Percentiles rank a stretch among this genome's conserved stretches.
Conservation (phyloP, 2,329 filamentous ascomycete species). For the Verruconis gallopava region DNA sequence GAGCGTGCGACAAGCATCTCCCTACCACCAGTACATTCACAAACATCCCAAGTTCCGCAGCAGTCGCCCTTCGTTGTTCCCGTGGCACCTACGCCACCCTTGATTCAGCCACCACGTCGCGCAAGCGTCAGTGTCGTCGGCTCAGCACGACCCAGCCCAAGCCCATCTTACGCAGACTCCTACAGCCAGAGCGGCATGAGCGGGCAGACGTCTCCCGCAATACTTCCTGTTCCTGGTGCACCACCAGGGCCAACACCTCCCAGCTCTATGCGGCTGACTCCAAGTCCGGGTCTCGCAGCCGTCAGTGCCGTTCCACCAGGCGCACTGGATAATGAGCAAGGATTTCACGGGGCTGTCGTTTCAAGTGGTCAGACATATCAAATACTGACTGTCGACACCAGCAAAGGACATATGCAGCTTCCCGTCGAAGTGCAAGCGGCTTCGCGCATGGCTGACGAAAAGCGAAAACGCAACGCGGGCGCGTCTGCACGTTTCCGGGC, state of each 20-base stretch:
- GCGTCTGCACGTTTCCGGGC: conserved; percentile 73
- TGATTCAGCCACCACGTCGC: not conserved
- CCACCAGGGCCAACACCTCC: conserved; percentile 5
- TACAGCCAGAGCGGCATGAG: conserved; percentile 9
- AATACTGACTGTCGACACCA: conserved; percentile 41
- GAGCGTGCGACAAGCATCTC: no score
- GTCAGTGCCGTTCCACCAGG: conserved; percentile 2
- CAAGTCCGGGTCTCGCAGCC: conserved; percentile 2
- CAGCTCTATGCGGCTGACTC: not conserved
- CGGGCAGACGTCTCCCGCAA: conserved; percentile 8
- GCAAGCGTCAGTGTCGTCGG: conserved; percentile 9
- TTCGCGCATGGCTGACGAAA: conserved; percentile 73
- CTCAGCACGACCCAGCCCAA: conserved; percentile 8
- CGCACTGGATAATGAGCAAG: conserved; percentile 13
- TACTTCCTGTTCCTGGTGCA: not conserved
- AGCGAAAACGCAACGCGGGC: conserved; percentile 71
- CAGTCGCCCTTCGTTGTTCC: conserved; percentile 7
- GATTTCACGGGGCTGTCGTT: conserved; percentile 25
- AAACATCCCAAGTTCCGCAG: conserved; percentile 1
- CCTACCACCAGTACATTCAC: conserved; percentile 18
- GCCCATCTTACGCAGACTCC: conserved; percentile 7
- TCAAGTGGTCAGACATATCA: conserved; percentile 36
- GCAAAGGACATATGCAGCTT: conserved; percentile 42
- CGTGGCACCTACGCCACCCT: not conserved
- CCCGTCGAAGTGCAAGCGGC: conserved; percentile 70